Percentiles rank a stretch among this genome's conserved stretches.
Conservation (phyloP, 331 rosid genomes). For the Malus hybrid region DNA sequence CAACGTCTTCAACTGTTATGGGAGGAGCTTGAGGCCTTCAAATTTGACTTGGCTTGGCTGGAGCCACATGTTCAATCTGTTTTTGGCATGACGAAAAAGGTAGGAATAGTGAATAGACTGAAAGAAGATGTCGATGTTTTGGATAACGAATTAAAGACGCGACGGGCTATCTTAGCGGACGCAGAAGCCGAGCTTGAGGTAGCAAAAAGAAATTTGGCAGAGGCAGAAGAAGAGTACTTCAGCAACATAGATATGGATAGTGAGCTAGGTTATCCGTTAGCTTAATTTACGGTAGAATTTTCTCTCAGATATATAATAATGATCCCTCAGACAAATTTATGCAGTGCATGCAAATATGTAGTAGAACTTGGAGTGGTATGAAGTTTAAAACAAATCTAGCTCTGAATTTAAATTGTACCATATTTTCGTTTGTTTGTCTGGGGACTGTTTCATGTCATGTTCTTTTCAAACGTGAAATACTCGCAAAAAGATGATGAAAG, state of each 20-base stretch:
- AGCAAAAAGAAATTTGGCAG: neutral
- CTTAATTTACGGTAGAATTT: neutral
- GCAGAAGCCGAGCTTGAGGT: neutral
- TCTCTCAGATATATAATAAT: neutral
- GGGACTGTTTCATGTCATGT: neutral
- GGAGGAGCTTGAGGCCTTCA: slow-evolving; percentile 7
- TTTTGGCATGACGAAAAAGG: neutral
- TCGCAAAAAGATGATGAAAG: no score
- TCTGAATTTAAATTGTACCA: neutral
- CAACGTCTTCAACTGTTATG: neutral
- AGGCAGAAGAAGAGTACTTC: neutral
- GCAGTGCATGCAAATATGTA: neutral
- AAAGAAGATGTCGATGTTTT: neutral
- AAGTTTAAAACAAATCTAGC: neutral
- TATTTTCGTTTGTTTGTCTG: no score
- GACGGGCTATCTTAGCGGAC: neutral
- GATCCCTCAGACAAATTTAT: neutral
- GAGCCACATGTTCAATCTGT: neutral
- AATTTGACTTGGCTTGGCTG: slow-evolving; percentile 4
- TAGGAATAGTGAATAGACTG: neutral
- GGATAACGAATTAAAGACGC: neutral
- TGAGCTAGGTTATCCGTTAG: neutral
- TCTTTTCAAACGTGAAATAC: no score
- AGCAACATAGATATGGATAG: neutral
- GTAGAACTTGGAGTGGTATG: neutral